Base-by-base conservation (phyloP, 768 basidiomycete species). In the Hebeloma cylindrosporum region DNA sequence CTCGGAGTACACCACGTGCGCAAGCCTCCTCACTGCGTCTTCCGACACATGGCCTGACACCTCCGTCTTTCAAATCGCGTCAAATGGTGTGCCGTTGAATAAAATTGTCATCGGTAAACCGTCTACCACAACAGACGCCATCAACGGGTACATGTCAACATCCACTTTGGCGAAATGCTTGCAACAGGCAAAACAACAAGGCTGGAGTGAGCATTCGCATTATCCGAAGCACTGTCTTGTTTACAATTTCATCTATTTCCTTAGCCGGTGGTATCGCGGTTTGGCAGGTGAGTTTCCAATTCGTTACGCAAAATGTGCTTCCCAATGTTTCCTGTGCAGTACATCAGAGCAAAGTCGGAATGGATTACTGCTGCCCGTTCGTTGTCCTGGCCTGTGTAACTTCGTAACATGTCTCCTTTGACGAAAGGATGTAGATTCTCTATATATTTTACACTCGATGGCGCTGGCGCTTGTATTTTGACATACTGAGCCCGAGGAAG, bases 81-180 rank as follows among this genome's bases (percentile, higher is more conserved):
- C 72, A 1, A 75, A 64, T 46, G 83, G 83, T 16, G 75, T 88
- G 7, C 59, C 71, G 2, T 56, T 79, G 33, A 61, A 74, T 59
- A 88, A 90, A 64, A 69, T 88, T 38, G 79, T 88, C 48, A 85
- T 90, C 55, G 86, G 85, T 3, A 90, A 90, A 63, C 86, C 85
- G 1, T 80, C 78, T 1, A 66, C 59, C 9, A 43, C 70, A 0
- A 54, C 64, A 6, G 78, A 80, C 41, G 81, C 83, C 2, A 73
- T 49, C 48, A 84, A 77, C 50, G 81, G 83, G 5, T 88, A 76
- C 64, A 81, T 90, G 53, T 67, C 64, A 25, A 70, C 83, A 1
- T 61, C 71, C 2, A 76, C 74, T 11, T 68, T 90, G 14, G 75
- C 80, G 0, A 60, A 63, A 2, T 90, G 88, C 57, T 66, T 88